These are phyloP conservation scores for Eustoma russellianum DNA, from an alignment of 257 asterid species.

Conservation along the genomic window DNA sequence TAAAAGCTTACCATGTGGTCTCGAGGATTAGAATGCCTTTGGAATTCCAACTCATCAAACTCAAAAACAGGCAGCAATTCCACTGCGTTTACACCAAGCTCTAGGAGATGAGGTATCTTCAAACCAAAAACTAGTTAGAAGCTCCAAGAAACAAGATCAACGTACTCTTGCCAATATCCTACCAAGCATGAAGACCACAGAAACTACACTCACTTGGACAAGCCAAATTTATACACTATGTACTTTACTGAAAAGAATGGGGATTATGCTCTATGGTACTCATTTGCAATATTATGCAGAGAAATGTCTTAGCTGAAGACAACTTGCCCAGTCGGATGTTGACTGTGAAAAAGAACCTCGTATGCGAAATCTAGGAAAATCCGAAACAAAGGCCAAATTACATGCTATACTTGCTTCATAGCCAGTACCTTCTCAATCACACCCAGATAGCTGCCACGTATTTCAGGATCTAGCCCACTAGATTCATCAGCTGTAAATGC, in stretches of 20 bases:
- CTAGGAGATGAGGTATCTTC: constrained; percentile 93
- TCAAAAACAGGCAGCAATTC: constrained; percentile 89
- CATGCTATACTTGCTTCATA: constrained; percentile 1
- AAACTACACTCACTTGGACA: background rate
- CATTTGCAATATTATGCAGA: no score
- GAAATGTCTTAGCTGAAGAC: background rate
- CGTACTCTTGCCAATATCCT: background rate
- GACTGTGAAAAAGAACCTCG: background rate
- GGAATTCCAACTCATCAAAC: constrained; percentile 93
- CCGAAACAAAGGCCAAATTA: background rate
- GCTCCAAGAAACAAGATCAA: constrained; percentile 13
- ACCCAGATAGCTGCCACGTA: constrained; percentile 92
- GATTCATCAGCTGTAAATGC: constrained; percentile 88
- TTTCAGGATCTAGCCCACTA: constrained; percentile 59
- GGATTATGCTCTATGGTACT: background rate
- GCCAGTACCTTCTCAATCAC: constrained; percentile 72
- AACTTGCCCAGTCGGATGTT: background rate
- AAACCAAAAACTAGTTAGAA: constrained; percentile 16
- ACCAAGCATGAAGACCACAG: background rate
- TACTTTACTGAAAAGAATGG: background rate
- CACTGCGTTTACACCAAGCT: constrained; percentile 91
- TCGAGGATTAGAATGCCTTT: constrained; percentile 83
- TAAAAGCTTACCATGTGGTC: constrained; percentile 74
- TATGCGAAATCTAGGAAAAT: background rate
- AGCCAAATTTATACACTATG: background rate